Percentiles rank a stretch among this genome's conserved stretches.
These are phyloP conservation scores for Aspergillus pseudoglaucus DNA, from an alignment of 2,329 filamentous ascomycete genomes.

Conservation along the genomic window DNA sequence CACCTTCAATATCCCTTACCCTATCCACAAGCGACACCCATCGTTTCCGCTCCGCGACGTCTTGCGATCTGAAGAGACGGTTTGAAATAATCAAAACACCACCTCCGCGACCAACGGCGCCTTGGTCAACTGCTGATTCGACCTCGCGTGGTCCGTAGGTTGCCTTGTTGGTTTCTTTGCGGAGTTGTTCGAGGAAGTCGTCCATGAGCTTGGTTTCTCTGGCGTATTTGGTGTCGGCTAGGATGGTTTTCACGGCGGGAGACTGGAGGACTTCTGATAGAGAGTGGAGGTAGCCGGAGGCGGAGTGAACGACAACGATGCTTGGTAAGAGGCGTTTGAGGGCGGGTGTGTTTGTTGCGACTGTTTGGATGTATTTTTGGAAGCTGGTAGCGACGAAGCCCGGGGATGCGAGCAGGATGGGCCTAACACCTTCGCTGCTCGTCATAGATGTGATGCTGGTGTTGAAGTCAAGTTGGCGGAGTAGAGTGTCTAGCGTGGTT, in stretches of 20 bases:
- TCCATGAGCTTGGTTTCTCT: constrained; percentile 81
- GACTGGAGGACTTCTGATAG: constrained; percentile 82
- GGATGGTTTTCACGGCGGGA: constrained; percentile 66
- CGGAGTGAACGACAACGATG: constrained; percentile 69
- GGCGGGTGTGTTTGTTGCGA: constrained; percentile 52
- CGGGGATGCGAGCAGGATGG: constrained; percentile 78
- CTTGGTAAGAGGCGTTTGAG: constrained; percentile 62
- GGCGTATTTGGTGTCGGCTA: constrained; percentile 83
- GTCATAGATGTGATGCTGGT: constrained; percentile 32
- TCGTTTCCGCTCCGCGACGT: constrained; percentile 66
- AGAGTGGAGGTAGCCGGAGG: constrained; percentile 78
- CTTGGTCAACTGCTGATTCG: constrained; percentile 73
- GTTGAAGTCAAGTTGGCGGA: constrained; percentile 69
- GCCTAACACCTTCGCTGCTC: constrained; percentile 38
- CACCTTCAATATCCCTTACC: constrained; percentile 73
- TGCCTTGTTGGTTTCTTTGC: constrained; percentile 77
- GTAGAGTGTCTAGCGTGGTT: constrained; percentile 66
- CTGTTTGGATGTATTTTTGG: constrained; percentile 61
- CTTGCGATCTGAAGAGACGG: constrained; percentile 74
- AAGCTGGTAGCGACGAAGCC: constrained; percentile 82
- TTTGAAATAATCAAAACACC: constrained; percentile 84
- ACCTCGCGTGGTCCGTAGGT: constrained; percentile 87
- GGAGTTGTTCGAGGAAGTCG: constrained; percentile 68
- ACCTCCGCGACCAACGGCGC: constrained; percentile 80
- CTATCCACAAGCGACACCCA: constrained; percentile 84